These are phyloP conservation scores for Trypanosoma cruzi DNA, from an alignment of 208 protist genomes.

Conservation along the genomic window DNA sequence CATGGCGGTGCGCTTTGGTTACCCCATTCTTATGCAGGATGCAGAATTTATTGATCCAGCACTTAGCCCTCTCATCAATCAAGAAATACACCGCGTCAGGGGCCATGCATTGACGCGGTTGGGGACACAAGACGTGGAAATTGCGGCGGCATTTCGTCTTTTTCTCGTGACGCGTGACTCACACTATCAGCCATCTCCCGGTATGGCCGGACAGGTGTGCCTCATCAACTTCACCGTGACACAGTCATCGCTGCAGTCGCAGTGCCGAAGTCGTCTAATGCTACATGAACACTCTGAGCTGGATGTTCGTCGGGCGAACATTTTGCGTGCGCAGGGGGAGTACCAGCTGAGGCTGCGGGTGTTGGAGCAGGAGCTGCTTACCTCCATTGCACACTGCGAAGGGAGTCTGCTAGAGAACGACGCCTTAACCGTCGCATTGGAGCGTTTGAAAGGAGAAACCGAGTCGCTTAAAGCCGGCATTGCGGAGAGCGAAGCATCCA, in stretches of 20 bases:
- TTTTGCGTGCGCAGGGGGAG: conserved; percentile 96
- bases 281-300: conserved; percentile 97
- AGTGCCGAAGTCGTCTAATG: conserved; percentile 94
- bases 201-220: conserved; percentile 96
- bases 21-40: conserved; percentile 98
- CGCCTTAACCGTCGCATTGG: conserved; percentile 93
- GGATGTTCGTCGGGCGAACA: conserved; percentile 90
- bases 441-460: conserved; percentile 95
- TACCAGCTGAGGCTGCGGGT: conserved; percentile 93
- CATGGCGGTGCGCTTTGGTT: conserved; percentile 98
- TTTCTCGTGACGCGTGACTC: conserved; percentile 97
- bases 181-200: conserved; percentile 94
- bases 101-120: conserved; percentile 95
- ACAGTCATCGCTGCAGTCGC: conserved; percentile 92
- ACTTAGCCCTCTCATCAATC: conserved; percentile 98
- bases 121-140: conserved; percentile 98
- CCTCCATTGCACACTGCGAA: conserved; percentile 92
- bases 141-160: conserved; percentile 96
- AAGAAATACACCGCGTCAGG: conserved; percentile 95
- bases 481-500: conserved; percentile 90
- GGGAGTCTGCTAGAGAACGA: conserved; percentile 98
- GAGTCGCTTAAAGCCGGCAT: conserved; percentile 90
- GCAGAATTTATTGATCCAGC: conserved; percentile 99
- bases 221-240: conserved; percentile 99
- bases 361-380: conserved; percentile 97